These are phyloP conservation scores for Leishmania amazonensis DNA, from an alignment of 208 protist genomes.

Conservation along the genomic window DNA sequence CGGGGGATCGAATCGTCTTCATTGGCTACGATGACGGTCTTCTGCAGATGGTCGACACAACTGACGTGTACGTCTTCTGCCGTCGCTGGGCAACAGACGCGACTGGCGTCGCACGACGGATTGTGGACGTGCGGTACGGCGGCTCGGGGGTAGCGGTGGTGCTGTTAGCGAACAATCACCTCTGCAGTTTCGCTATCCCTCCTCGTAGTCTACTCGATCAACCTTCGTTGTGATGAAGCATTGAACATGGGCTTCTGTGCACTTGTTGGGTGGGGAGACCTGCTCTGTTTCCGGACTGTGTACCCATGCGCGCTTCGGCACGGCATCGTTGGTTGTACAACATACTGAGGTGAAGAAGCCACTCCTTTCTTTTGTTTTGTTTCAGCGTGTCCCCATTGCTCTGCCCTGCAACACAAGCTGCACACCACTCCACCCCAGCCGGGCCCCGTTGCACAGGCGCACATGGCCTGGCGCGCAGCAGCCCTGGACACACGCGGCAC, in stretches of 20 bases:
- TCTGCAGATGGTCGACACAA: constrained; percentile 80
- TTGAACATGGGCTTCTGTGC: neutral
- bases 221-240: neutral
- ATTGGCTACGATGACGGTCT: constrained; percentile 73
- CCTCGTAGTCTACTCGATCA: constrained; percentile 35
- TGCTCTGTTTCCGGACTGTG: neutral
- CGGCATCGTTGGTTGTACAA: neutral
- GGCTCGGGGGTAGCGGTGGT: constrained; percentile 23
- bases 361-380: neutral
- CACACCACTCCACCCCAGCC: neutral
- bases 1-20: constrained; percentile 21
- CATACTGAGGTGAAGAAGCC: neutral
- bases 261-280: neutral
- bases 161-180: constrained; percentile 4
- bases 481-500: neutral
- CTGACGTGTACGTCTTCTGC: constrained; percentile 58
- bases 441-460: neutral
- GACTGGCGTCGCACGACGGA: constrained; percentile 1
- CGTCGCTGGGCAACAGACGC: constrained; percentile 39
- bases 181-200: constrained; percentile 19
- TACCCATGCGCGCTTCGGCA: neutral
- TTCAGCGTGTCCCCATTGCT: neutral
- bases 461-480: neutral
- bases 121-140: constrained; percentile 20
- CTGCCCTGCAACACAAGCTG: neutral